Evolutionary conservation across 305 asterid genomes (phyloP), one percentile per base, ranked within the genome.

Genomic region (Solanum hybrid): DNA sequence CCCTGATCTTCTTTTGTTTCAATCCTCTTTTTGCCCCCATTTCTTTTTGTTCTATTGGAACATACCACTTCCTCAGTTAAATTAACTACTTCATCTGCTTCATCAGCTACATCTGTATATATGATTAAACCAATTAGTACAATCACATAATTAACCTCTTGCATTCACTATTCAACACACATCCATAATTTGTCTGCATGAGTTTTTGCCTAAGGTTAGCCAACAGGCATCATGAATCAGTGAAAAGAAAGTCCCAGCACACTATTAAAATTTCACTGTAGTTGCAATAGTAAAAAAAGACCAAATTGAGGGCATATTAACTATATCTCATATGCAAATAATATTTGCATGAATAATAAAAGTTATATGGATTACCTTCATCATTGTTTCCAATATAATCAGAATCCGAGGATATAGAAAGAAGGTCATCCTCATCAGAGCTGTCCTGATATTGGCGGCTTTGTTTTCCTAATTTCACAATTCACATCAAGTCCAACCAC

Each of bases 351-450:
- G 31, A 85, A 85, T 13, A 77, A n/a, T 32, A 8, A 81, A 85
- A 77, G 26, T 29, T 51, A 78, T 4, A 73, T 36, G 64, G 79
- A 29, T 78, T 89, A 95, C 97, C 98, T 90, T 89, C 94, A 87
- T 91, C 95, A 42, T 89, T 89, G 36, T 13, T 36, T 7, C 34
- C 91, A 29, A 36, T 15, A 89, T 66, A 94, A 86, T 95, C 97
- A 69, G 94, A 91, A 90, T 94, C 98, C 29, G 93, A 93, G 3
- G 92, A 90, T 27, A 86, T 86, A 86, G 17, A 60, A 77, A 32
- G 89, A 86, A 7, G 19, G 79, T 7, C 91, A 86, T 93, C 95
- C 31, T 93, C 96, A 72, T 91, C 97, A 6, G 95, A 95, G 90
- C 91, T 87, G 79, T 91, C 94, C 29, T 2, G 84, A 89, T 90